Evolutionary conservation across 1,139 yeast species (phyloP).

Genomic region (Magnusiomyces suaveolens): DNA sequence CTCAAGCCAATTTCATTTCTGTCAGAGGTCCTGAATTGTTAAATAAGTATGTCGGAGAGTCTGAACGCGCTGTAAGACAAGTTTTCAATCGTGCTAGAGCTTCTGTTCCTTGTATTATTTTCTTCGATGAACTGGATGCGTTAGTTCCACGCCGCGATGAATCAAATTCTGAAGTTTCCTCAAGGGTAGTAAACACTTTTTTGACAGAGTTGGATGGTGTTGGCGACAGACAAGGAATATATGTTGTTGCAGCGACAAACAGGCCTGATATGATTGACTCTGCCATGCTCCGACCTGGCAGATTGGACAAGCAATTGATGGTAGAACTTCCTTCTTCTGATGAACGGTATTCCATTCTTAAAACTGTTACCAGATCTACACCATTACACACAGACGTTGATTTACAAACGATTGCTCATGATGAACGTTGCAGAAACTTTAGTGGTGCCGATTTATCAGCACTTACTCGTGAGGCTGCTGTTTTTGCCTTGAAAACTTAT

Average conservation of each 20-base stretch:
- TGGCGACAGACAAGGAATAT: conserved; percentile 84
- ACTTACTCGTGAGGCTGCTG: conserved; percentile 86
- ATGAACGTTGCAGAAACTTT: conserved; percentile 75
- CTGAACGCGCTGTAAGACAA: conserved; percentile 89
- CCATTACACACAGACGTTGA: conserved; percentile 64
- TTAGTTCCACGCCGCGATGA: conserved; percentile 90
- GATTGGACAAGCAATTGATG: conserved; percentile 85
- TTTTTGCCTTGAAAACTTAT: conserved; percentile 65
- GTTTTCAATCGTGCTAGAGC: conserved; percentile 93
- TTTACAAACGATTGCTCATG: conserved; percentile 52
- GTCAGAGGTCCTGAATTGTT: conserved; percentile 91
- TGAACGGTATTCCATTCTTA: conserved; percentile 73
- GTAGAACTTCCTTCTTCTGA: conserved; percentile 75
- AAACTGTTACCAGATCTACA: conserved; percentile 64
- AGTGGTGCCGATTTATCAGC: conserved; percentile 96
- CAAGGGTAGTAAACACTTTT: conserved; percentile 88
- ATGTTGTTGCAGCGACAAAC: conserved; percentile 93
- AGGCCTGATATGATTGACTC: conserved; percentile 98
- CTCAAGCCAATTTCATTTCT: conserved; percentile 89
- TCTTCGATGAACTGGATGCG: conserved; percentile 94
- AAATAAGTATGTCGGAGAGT: conserved; percentile 93
- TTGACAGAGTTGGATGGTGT: conserved; percentile 92
- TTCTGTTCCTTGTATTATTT: conserved; percentile 88
- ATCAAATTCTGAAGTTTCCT: conserved; percentile 73
- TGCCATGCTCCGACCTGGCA: conserved; percentile 95